Evolutionary conservation across 1,139 yeast genomes (phyloP), one percentile per base, ranked within the genome.

Genomic region (Nadsonia starkeyi-henricii): DNA sequence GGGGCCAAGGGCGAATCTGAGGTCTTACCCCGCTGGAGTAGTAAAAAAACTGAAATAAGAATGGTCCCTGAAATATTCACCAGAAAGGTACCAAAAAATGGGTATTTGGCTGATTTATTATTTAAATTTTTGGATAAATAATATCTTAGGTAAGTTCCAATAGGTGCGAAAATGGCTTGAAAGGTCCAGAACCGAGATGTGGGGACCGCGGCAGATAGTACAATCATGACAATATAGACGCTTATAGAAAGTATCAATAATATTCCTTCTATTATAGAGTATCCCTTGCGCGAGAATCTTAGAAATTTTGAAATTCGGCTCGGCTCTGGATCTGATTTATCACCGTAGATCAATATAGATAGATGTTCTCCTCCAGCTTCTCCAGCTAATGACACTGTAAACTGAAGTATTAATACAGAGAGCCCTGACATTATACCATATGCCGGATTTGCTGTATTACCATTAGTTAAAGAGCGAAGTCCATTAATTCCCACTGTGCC

Each of bases 171-270:
- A 2, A 71, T 58, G 37, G 71, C 61, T 8, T 79, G 61, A 53
- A 84, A 72, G 9, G 79, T 73, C 85, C 88, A 84, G 15, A 69
- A 60, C 53, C 91, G 74, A 78, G 85, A 80, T 2, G 59, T 46
- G 1, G 71, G 64, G 13, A 67, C 58, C 0, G 61, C 53, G 43
- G 71, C 64, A 1, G 70, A 58, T 45, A 81, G 61, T 1, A 78
- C 72, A 7, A 75, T 57, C 0, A 68, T 67, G 0, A 70, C 70
- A 2, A 78, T 63, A 63, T 73, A 71, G 51, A 65, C 54, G 20
- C 62, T 30, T 53, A 59, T 2, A 1, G 75, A 75, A 2, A 62
- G 49, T 0, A 58, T 20, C 2, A 53, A 49, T 15, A 51, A 18
- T 9, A 44, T 17, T n/a, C 37, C 2, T 28, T 54, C 53, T 2